These are phyloP conservation scores for Boletales sp. DNA, from an alignment of 768 basidiomycete species.

Conservation along the genomic window DNA sequence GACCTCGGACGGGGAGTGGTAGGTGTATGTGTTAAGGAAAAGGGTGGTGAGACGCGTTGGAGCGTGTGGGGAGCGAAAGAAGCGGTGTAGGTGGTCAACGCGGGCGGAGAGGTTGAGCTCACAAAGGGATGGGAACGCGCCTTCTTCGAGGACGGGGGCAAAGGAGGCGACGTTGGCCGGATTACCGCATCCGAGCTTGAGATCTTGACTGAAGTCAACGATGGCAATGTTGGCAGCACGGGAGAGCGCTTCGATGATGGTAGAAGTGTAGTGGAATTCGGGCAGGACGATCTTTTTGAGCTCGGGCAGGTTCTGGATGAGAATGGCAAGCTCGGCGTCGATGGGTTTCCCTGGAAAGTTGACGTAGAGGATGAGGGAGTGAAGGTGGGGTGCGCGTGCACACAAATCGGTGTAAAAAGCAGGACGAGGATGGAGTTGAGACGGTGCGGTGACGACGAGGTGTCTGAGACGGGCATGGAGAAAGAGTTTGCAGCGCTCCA, in stretches of 20 bases:
- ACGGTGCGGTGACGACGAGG: conserved; percentile 31
- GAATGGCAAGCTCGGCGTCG: conserved; percentile 36
- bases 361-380: conserved; percentile 45
- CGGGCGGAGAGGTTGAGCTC: conserved; percentile 48
- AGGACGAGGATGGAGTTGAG: conserved; percentile 6
- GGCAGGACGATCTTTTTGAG: conserved; percentile 51
- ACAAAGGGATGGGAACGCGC: conserved; percentile 50
- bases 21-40: conserved; percentile 46
- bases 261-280: conserved; percentile 46
- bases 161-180: conserved; percentile 43
- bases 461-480: conserved; percentile 52
- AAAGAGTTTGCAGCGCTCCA: conserved; percentile 47
- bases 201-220: conserved; percentile 53
- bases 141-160: conserved; percentile 40
- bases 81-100: conserved; percentile 42
- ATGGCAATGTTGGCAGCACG: conserved; percentile 38
- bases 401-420: conserved; percentile 37
- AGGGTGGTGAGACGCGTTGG: conserved; percentile 50
- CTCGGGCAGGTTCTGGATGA: conserved; percentile 40
- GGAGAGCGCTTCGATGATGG: conserved; percentile 45
- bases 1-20: conserved; percentile 42
- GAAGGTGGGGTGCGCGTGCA: conserved; percentile 50
- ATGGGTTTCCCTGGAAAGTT: conserved; percentile 38
- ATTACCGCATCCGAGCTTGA: conserved; percentile 46
- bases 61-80: conserved; percentile 42